Evolutionary conservation across 163 green algal species (phyloP).

Genomic region (Chlorella variabilis): DNA sequence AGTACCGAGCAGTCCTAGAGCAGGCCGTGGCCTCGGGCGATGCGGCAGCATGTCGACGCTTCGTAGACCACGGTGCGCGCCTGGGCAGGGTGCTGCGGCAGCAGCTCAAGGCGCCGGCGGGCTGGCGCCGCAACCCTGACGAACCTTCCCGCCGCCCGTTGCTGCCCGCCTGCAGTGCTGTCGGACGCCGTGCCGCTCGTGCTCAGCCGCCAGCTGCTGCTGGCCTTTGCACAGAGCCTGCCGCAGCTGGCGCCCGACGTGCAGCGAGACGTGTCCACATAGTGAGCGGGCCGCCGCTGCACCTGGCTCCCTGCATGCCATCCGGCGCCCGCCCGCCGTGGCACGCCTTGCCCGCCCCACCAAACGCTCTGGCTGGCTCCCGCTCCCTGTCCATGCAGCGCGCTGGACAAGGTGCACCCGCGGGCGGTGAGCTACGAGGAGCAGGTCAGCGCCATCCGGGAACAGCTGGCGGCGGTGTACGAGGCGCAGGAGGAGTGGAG

Average conservation of each 20-base stretch:
- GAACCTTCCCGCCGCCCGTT: neutral
- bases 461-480: constrained; percentile 82
- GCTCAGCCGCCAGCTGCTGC: constrained; percentile 84
- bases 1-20: constrained; percentile 67
- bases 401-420: constrained; percentile 79
- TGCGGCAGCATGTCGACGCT: constrained; percentile 55
- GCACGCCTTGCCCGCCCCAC: neutral
- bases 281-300: constrained; percentile 61
- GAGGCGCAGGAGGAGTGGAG: constrained; percentile 92
- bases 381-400: constrained; percentile 45
- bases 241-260: constrained; percentile 59
- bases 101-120: neutral
- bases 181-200: constrained; percentile 86
- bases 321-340: neutral
- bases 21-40: constrained; percentile 46
- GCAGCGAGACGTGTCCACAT: constrained; percentile 76
- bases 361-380: neutral
- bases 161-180: constrained; percentile 68
- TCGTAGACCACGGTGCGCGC: constrained; percentile 78
- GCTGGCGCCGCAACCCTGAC: neutral
- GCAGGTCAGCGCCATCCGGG: constrained; percentile 69
- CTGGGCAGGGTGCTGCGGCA: too few species aligned
- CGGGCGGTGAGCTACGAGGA: constrained; percentile 91
- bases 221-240: constrained; percentile 71
- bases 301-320: neutral